Evolutionary conservation across 208 protist species (phyloP).

Genomic region (Crithidia fasciculata): DNA sequence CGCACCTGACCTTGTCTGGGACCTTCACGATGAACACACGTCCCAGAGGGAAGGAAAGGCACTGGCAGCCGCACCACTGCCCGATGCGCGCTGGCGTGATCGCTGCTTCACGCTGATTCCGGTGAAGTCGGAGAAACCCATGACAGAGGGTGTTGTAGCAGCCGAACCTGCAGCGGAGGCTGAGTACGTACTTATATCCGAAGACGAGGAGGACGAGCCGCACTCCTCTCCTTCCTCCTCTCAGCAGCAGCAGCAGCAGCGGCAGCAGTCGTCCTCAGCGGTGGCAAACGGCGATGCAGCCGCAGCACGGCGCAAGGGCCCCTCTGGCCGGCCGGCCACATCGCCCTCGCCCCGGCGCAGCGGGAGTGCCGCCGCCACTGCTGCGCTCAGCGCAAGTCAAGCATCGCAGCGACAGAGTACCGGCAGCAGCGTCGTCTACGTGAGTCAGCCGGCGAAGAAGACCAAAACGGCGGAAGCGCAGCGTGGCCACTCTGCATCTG

Average conservation of each 20-base stretch:
- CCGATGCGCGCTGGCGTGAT: slow-evolving; percentile 14
- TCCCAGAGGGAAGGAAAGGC: neutral
- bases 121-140: neutral
- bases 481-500: neutral
- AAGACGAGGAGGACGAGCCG: slow-evolving; percentile 22
- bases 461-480: neutral
- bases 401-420: slow-evolving; percentile 30
- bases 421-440: slow-evolving; percentile 35
- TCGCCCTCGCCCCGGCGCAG: slow-evolving; percentile 21
- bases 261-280: neutral
- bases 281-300: neutral
- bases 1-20: slow-evolving; percentile 32
- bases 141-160: neutral
- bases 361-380: neutral
- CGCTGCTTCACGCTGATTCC: slow-evolving; percentile 10
- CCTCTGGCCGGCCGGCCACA: neutral
- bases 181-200: slow-evolving; percentile 28
- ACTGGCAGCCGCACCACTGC: neutral
- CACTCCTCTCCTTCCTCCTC: neutral
- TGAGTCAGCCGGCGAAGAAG: slow-evolving; percentile 30
- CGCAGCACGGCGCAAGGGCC: neutral
- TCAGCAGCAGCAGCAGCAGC: neutral
- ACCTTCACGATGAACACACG: neutral
- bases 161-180: neutral
- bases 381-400: neutral